Conservation (phyloP, 768 basidiomycete genomes). For the Floccularia luteovirens region DNA sequence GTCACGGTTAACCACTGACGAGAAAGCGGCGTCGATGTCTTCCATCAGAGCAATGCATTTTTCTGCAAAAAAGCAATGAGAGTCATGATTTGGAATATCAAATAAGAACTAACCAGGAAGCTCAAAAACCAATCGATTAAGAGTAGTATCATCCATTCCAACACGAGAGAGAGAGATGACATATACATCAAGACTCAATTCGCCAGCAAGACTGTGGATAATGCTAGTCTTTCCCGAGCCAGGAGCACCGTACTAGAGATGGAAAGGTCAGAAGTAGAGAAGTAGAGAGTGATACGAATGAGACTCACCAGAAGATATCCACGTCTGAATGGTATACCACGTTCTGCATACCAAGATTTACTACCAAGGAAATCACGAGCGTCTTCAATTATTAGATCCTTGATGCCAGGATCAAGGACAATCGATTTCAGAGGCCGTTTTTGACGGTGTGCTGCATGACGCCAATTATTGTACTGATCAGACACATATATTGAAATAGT, state of each 20-base stretch:
- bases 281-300: background rate
- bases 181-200: constrained; percentile 68
- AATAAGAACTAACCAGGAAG: constrained; percentile 38
- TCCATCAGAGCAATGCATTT: constrained; percentile 76
- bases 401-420: constrained; percentile 62
- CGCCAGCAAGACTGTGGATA: constrained; percentile 73
- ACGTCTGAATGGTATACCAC: constrained; percentile 77
- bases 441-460: constrained; percentile 43
- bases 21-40: constrained; percentile 78
- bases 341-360: constrained; percentile 64
- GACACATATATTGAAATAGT: constrained; percentile 46
- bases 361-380: constrained; percentile 63
- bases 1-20: constrained; percentile 29
- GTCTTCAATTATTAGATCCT: constrained; percentile 59
- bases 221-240: constrained; percentile 77
- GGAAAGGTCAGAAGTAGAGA: background rate
- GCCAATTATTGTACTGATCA: constrained; percentile 45
- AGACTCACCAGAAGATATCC: constrained; percentile 56
- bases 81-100: constrained; percentile 2
- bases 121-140: constrained; percentile 49
- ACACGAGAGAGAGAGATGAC: constrained; percentile 58
- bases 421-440: constrained; percentile 65
- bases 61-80: constrained; percentile 17
- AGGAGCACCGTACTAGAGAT: constrained; percentile 55
- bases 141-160: constrained; percentile 54